Evolutionary conservation across 495 filamentous ascomycete genomes (phyloP).

Genomic region (Talaromyces proteolyticus): DNA sequence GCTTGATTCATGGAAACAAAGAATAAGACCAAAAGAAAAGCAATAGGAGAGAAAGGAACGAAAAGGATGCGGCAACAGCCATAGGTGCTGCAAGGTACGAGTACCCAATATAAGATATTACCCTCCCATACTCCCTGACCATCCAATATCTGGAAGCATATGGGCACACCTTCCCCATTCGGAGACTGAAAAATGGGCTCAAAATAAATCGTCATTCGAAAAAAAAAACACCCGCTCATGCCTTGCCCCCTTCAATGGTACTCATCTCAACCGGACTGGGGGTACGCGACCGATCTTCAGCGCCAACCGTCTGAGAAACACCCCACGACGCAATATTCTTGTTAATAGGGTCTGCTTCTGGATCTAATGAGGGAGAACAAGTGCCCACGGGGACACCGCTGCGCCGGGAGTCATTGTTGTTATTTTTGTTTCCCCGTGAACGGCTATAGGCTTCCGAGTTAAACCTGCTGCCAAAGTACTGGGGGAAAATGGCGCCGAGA

Average conservation of each 20-base stretch:
- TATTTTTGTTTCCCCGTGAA: not conserved
- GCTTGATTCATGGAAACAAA: too few relatives aligned
- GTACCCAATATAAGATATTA: too few relatives aligned
- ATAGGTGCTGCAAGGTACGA: too few relatives aligned
- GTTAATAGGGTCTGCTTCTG: slow-evolving; percentile 5
- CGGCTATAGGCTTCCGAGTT: not conserved
- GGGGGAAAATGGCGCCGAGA: slow-evolving; percentile 14
- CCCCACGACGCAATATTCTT: slow-evolving; percentile 5
- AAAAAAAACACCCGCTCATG: too few relatives aligned
- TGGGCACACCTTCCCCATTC: too few relatives aligned
- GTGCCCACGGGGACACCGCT: not conserved
- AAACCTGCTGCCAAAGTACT: slow-evolving; percentile 5
- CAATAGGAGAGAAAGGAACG: too few relatives aligned
- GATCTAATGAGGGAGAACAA: not conserved
- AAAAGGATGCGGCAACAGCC: too few relatives aligned
- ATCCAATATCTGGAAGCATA: too few relatives aligned
- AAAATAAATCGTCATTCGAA: too few relatives aligned
- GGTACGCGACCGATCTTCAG: not conserved
- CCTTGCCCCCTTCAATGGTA: not conserved
- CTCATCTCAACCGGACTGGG: slow-evolving; percentile 2
- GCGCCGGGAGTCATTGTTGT: not conserved
- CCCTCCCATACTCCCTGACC: too few relatives aligned
- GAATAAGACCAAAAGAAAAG: too few relatives aligned
- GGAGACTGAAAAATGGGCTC: too few relatives aligned
- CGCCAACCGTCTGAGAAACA: not conserved